These are phyloP conservation scores for Cordia subcordata DNA, from an alignment of 257 asterid genomes.

Conservation along the genomic window DNA sequence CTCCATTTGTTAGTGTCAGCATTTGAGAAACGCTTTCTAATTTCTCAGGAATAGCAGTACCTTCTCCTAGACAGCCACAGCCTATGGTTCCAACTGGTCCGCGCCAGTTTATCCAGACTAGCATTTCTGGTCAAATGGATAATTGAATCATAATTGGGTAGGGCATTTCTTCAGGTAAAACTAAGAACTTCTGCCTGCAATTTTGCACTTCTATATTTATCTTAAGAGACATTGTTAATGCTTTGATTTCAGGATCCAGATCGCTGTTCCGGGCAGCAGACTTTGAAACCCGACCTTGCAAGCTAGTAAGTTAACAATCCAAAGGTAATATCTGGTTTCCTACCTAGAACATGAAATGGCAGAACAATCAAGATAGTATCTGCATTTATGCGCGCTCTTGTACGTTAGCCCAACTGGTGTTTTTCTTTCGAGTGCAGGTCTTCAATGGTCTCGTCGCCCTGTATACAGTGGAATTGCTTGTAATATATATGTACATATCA, in stretches of 20 bases:
- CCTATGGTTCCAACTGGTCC: slow-evolving; percentile 22
- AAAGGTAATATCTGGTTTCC: slow-evolving; percentile 21
- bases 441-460: slow-evolving; percentile 17
- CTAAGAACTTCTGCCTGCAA: neutral
- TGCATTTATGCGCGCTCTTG: too few species aligned
- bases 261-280: slow-evolving; percentile 14
- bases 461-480: slow-evolving; percentile 11
- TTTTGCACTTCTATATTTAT: neutral
- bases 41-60: slow-evolving; percentile 18
- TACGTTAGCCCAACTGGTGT: neutral
- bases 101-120: slow-evolving; percentile 24
- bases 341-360: too few species aligned
- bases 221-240: neutral
- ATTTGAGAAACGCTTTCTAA: too few species aligned
- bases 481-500: slow-evolving; percentile 12
- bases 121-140: slow-evolving; percentile 27
- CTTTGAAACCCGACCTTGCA: slow-evolving; percentile 26
- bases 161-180: slow-evolving; percentile 14
- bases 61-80: slow-evolving; percentile 24
- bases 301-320: slow-evolving; percentile 6
- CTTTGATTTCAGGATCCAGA: slow-evolving; percentile 19
- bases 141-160: slow-evolving; percentile 20
- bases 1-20: too few species aligned
- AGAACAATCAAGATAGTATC: too few species aligned
- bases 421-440: slow-evolving; percentile 22